phyloP scores from a whole-genome alignment of 2,329 filamentous ascomycete genomes.

The Incumbomyces delicatus region DNA sequence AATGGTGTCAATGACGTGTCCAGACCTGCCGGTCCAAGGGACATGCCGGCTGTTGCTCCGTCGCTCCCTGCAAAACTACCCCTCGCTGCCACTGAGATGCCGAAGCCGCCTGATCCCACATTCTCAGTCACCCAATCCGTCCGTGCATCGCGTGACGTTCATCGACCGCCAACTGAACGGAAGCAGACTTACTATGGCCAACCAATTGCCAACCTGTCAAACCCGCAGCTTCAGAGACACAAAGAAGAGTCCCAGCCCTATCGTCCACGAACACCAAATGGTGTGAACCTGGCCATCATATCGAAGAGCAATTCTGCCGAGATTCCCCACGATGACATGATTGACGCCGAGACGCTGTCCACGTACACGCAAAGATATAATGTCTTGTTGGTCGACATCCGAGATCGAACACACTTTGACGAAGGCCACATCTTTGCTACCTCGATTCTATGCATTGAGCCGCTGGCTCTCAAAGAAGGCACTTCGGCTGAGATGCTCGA shows the following conservation, averaged over 20 bases:
- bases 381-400: slow-evolving; percentile 77
- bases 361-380: slow-evolving; percentile 57
- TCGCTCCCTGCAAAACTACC: slow-evolving; percentile 36
- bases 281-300: slow-evolving; percentile 28
- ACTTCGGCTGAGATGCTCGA: slow-evolving; percentile 55
- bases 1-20: slow-evolving; percentile 6
- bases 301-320: slow-evolving; percentile 36
- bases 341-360: slow-evolving; percentile 61
- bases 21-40: slow-evolving; percentile 33
- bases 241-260: slow-evolving; percentile 32
- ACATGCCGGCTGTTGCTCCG: slow-evolving; percentile 30
- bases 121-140: slow-evolving; percentile 35
- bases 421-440: slow-evolving; percentile 79
- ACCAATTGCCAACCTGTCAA: slow-evolving; percentile 27
- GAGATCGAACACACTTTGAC: slow-evolving; percentile 70
- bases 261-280: slow-evolving; percentile 35
- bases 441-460: slow-evolving; percentile 82
- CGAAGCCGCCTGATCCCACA: slow-evolving; percentile 38
- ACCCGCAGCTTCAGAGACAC: slow-evolving; percentile 27
- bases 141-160: slow-evolving; percentile 32
- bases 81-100: slow-evolving; percentile 29
- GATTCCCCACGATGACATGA: slow-evolving; percentile 47
- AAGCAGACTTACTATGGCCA: slow-evolving; percentile 25
- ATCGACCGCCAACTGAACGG: slow-evolving; percentile 24
- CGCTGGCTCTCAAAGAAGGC: slow-evolving; percentile 60